Evolutionary conservation across 805 yeast genomes (phyloP), one percentile per base, ranked within the genome.

Genomic region (Saccharomycopsis sp.): DNA sequence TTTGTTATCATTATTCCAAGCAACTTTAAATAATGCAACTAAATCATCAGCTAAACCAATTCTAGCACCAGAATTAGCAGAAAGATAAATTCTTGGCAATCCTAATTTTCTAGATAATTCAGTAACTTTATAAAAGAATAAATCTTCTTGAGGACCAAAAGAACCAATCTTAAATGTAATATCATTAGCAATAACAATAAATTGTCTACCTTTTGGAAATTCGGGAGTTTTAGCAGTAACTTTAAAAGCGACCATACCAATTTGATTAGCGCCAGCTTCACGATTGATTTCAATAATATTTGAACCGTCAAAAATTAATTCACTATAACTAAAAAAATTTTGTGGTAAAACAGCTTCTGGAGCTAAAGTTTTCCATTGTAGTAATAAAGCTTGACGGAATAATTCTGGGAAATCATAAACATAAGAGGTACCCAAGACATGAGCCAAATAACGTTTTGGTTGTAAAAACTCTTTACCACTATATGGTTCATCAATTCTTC

Each of bases 31-130:
- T 56, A 74, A 72, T 45, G 96, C 92, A 41, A 92, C 71, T 48
- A 92, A 70, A 63, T 92, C 99, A 52, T 92, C 97, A 21, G 99
- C 98, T 59, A 92, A 76, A 57, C 98, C 98, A 49, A 92, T 84
- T 69, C 99, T 79, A 35, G 99, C 99, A 70, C 99, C 99, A 46
- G 97, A 88, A 73, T 92, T 92, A 21, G 98, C 99, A 52, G 96
- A 85, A 52, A 92, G 69, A 64, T 92, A 92, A 42, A 92, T 74
- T 66, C 99, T 74, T 57, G 99, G 99, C 52, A 92, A 78, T 46
- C 98, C 98, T 50, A 79, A 71, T 57, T 74, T 69, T 66, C 95
- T 76, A 26, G 97, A 96, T 51, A 79, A 72, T 56, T 87, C 94
- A 27, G 98, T 92, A 49, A 88, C 95, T 58, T 80, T 78, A 69